A percentile compares a stretch with the other conserved stretches of the same genome.
Conservation (phyloP, 139 green algal species). For the Picochlorum sp. region DNA sequence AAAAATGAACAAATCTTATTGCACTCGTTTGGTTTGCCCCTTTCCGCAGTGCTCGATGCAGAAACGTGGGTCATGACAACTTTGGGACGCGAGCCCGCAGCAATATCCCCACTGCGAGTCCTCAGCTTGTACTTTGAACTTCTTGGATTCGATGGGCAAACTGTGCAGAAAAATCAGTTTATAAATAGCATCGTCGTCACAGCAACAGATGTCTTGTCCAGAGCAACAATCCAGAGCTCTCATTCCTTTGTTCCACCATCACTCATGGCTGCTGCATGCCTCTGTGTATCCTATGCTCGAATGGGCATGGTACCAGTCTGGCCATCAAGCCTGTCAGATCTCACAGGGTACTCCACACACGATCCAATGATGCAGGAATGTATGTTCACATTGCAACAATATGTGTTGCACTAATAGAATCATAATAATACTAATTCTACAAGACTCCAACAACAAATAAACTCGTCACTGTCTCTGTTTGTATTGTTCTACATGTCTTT, state of each 20-base stretch:
- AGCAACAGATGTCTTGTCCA: constrained; percentile 9
- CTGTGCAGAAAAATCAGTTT: constrained; percentile 11
- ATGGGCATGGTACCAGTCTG: constrained; percentile 23
- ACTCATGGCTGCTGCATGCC: constrained; percentile 23
- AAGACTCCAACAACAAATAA: no score
- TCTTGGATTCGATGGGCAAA: constrained; percentile 35
- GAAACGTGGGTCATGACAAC: constrained; percentile 32
- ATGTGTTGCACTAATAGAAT: no score
- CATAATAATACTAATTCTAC: no score
- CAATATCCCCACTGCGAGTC: constrained; percentile 58
- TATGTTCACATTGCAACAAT: no score
- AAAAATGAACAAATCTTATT: not conserved
- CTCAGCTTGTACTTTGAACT: constrained; percentile 74
- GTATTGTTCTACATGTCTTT: no score
- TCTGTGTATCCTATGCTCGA: constrained; percentile 3
- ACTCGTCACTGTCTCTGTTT: no score
- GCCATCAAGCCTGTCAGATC: constrained; percentile 16
- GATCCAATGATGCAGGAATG: not conserved
- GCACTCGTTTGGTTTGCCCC: constrained; percentile 13
- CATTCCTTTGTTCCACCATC: constrained; percentile 13
- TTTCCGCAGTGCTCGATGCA: constrained; percentile 27
- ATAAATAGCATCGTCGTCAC: constrained; percentile 10
- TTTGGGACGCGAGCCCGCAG: constrained; percentile 38
- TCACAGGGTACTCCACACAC: constrained; percentile 14
- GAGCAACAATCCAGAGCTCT: constrained; percentile 11